Conservation (phyloP, 495 filamentous ascomycete species). For the Podospora bellae-mahoneyi region DNA sequence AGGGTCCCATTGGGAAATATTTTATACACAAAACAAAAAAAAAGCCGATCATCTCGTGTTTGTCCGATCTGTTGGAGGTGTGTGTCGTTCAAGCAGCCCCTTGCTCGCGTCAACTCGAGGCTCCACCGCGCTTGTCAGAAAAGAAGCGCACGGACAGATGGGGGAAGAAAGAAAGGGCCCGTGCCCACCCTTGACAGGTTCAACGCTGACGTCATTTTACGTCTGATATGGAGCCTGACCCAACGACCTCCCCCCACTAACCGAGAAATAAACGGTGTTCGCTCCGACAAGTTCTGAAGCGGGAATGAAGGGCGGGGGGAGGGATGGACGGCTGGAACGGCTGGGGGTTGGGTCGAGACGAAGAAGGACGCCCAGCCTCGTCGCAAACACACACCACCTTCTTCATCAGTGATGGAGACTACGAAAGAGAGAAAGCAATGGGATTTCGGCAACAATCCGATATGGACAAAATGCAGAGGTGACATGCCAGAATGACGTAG, state of each 20-base stretch:
- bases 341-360: not conserved
- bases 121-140: not conserved
- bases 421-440: not conserved
- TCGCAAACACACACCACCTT: not conserved
- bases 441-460: constrained; percentile 8
- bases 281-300: not conserved
- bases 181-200: not conserved
- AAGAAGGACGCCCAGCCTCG: not conserved
- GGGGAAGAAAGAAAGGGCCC: not conserved
- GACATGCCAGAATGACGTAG: not conserved
- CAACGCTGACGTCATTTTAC: not conserved
- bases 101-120: not conserved
- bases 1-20: not conserved
- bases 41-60: constrained; percentile 5
- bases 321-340: too few species aligned
- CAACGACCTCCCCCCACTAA: not conserved
- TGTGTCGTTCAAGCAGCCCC: not conserved
- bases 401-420: too few species aligned
- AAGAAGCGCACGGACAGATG: not conserved
- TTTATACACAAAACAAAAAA: not conserved
- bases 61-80: not conserved
- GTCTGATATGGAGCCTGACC: not conserved
- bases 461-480: not conserved
- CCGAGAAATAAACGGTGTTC: not conserved
- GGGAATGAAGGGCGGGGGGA: not conserved